phyloP scores from a whole-genome alignment of 2,329 filamentous ascomycete genomes.

The Rhytidhysteron rufulum region DNA sequence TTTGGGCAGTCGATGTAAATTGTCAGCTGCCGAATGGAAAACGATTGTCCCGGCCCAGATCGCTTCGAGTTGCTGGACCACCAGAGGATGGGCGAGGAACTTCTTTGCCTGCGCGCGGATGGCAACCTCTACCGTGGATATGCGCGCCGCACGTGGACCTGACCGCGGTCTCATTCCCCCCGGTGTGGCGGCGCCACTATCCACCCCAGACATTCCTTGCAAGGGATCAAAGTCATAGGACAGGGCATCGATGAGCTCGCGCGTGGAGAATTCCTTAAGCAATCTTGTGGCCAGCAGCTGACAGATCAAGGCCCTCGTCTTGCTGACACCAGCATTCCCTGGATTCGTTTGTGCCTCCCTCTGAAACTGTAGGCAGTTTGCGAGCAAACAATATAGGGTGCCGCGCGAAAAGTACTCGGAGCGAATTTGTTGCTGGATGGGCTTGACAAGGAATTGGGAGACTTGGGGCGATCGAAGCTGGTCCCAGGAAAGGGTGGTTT shows the following conservation, averaged over 20 bases:
- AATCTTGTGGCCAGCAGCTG: slow-evolving; percentile 87
- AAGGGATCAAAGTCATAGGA: slow-evolving; percentile 94
- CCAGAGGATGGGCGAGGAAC: slow-evolving; percentile 84
- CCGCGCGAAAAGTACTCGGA: slow-evolving; percentile 79
- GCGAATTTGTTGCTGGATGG: slow-evolving; percentile 86
- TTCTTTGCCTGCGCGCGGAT: slow-evolving; percentile 91
- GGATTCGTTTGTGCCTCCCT: slow-evolving; percentile 82
- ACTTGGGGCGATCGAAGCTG: slow-evolving; percentile 94
- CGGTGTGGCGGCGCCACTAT: slow-evolving; percentile 26
- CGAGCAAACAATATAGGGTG: slow-evolving; percentile 84
- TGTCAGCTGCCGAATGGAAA: slow-evolving; percentile 86
- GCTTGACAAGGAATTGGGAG: slow-evolving; percentile 92
- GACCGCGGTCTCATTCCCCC: slow-evolving; percentile 9
- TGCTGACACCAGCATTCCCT: slow-evolving; percentile 78
- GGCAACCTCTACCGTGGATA: slow-evolving; percentile 87
- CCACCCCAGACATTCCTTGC: slow-evolving; percentile 65
- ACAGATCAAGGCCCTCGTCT: slow-evolving; percentile 81
- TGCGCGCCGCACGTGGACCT: slow-evolving; percentile 60
- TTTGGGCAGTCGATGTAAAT: slow-evolving; percentile 63
- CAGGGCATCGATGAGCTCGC: slow-evolving; percentile 88
- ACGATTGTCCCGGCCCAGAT: slow-evolving; percentile 96
- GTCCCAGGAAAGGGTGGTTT: slow-evolving; percentile 92
- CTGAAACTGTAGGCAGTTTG: slow-evolving; percentile 88
- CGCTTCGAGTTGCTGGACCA: slow-evolving; percentile 91
- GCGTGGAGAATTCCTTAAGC: slow-evolving; percentile 81